These are phyloP conservation scores for Pyracantha coccinea DNA, from an alignment of 331 rosid species.

Conservation along the genomic window DNA sequence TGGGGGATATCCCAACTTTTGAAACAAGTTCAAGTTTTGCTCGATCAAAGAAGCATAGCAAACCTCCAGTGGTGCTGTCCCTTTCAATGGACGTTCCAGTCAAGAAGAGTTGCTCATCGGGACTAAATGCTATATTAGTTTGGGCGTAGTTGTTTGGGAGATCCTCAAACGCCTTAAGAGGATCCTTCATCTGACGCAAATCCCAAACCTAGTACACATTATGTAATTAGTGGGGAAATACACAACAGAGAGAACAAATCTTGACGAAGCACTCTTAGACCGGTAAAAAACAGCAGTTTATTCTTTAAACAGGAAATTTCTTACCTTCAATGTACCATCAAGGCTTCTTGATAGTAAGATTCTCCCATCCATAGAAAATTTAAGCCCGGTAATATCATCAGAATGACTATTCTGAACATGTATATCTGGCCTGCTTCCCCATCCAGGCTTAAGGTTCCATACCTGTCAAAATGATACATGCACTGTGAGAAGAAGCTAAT, in stretches of 20 bases:
- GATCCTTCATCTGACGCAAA: slow-evolving; percentile 67
- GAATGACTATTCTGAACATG: slow-evolving; percentile 58
- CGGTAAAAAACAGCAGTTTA: slow-evolving; percentile 1
- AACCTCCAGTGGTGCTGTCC: slow-evolving; percentile 76
- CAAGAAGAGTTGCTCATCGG: slow-evolving; percentile 80
- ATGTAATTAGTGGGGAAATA: slow-evolving; percentile 14
- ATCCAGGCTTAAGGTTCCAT: slow-evolving; percentile 89
- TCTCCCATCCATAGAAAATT: slow-evolving; percentile 73
- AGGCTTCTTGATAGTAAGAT: slow-evolving; percentile 71
- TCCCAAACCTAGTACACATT: slow-evolving; percentile 74
- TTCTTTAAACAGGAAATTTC: not conserved
- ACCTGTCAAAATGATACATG: slow-evolving; percentile 35
- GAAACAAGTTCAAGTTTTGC: slow-evolving; percentile 80
- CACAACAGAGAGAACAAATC: not conserved
- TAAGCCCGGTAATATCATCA: slow-evolving; percentile 68
- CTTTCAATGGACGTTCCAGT: slow-evolving; percentile 93
- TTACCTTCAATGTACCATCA: slow-evolving; percentile 82
- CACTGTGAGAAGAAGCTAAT: slow-evolving; percentile 11
- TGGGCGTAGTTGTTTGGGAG: slow-evolving; percentile 85
- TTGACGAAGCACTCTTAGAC: not conserved
- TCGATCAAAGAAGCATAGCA: slow-evolving; percentile 79
- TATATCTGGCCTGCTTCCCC: slow-evolving; percentile 96
- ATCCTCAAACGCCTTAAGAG: slow-evolving; percentile 68
- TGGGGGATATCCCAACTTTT: slow-evolving; percentile 80
- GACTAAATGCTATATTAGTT: slow-evolving; percentile 82